A percentile compares a stretch with the other conserved stretches of the same genome.
Evolutionary conservation across 352 stramenopile species (phyloP).

Genomic region (Aphanomyces astaci): DNA sequence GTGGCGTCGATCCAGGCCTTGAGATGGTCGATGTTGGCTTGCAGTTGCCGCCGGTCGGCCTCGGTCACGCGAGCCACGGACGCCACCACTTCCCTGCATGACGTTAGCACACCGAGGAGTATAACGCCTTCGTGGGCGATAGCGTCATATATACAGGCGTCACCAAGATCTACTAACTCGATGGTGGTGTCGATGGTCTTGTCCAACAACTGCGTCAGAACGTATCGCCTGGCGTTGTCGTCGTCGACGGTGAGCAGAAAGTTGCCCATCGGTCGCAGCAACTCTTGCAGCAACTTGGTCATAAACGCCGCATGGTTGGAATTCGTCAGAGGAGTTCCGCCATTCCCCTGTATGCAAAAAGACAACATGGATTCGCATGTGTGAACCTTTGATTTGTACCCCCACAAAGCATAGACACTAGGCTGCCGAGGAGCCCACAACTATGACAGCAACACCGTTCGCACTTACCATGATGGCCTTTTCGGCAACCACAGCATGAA

Average conservation of each 20-base stretch:
- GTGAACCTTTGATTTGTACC: too few species aligned
- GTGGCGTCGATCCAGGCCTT: slow-evolving; percentile 12
- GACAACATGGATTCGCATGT: too few species aligned
- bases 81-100: neutral
- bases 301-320: neutral
- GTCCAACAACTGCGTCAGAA: neutral
- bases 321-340: neutral
- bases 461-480: neutral
- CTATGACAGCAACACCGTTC: too few species aligned
- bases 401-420: too few species aligned
- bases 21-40: neutral
- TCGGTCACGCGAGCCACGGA: slow-evolving; percentile 4
- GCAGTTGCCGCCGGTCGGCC: neutral
- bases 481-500: neutral
- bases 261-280: neutral
- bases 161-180: neutral
- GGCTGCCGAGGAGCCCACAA: too few species aligned
- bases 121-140: neutral
- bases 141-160: neutral
- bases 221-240: neutral
- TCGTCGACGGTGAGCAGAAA: neutral
- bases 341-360: too few species aligned
- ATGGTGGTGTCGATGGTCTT: neutral
- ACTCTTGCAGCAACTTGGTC: neutral
- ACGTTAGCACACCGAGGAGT: too few species aligned